A percentile compares a stretch with the other conserved stretches of the same genome.
These are phyloP conservation scores for Piper longum DNA, from an alignment of 164 flowering plant species.

Conservation along the genomic window DNA sequence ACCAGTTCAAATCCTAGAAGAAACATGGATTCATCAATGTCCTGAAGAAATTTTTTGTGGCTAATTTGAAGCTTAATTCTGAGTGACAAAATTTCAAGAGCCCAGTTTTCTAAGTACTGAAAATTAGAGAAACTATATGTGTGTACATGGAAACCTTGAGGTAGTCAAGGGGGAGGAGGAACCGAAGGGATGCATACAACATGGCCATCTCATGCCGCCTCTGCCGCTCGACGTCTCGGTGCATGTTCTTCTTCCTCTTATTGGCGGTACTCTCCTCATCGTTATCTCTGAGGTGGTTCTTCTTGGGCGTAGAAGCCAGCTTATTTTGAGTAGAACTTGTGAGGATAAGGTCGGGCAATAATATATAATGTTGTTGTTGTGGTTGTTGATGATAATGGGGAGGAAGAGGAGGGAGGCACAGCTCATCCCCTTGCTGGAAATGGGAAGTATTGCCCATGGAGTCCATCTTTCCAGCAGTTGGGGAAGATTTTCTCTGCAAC, in stretches of 20 bases:
- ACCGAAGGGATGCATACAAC: slow-evolving; percentile 12
- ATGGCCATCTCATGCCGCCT: slow-evolving; percentile 17
- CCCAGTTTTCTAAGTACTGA: too few species aligned
- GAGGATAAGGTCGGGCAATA: neutral
- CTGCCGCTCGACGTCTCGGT: slow-evolving; percentile 18
- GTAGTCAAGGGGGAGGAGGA: slow-evolving; percentile 17
- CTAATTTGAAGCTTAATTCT: too few species aligned
- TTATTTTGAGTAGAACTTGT: neutral
- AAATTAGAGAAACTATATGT: neutral
- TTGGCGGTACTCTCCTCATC: neutral
- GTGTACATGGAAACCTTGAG: slow-evolving; percentile 10
- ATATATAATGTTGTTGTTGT: slow-evolving; percentile 2
- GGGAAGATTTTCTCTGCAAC: slow-evolving; percentile 1
- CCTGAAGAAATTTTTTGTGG: too few species aligned
- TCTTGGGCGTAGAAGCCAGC: neutral
- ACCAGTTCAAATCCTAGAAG: neutral
- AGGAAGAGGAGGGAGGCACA: slow-evolving; percentile 1
- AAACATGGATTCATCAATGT: neutral
- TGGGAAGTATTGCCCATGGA: slow-evolving; percentile 3
- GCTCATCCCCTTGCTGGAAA: slow-evolving; percentile 13
- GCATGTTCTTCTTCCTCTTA: slow-evolving; percentile 14
- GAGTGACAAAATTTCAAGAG: too few species aligned
- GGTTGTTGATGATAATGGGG: neutral
- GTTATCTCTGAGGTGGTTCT: neutral
- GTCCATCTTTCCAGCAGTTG: slow-evolving; percentile 5